Evolutionary conservation across 106 monocot species (phyloP), one percentile per base, ranked within the genome.

Genomic region (Phalaenopsis equestris): DNA sequence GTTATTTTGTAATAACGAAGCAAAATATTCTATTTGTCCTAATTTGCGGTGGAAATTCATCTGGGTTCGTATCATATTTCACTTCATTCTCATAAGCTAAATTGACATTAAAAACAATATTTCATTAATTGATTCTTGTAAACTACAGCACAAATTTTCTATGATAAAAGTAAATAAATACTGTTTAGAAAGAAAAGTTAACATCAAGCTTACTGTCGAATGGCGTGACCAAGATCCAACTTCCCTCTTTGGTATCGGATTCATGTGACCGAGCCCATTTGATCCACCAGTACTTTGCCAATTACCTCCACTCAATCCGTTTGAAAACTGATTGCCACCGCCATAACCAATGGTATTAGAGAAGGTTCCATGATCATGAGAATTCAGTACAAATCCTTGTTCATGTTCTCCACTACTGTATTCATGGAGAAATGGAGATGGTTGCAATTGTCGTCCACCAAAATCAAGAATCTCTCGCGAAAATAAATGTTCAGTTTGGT

Each of bases 181-280:
- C 6, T 42, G 42, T 42, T 41, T 73, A 36, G 30, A 41, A 46
- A 49, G 5, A 49, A 37, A 16, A 36, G 8, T 36, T 23, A 6
- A 81, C 6, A 39, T 52, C 38, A 70, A 4, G 30, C 87, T 72
- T 87, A 87, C 84, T 57, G 57, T 39, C 46, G 80, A 58, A 56
- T 79, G 30, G 16, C 48, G 36, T 1, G 64, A 77, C 79, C 48
- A 75, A 67, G 81, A 78, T 48, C 24, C 72, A 56, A 30, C 37
- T 23, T 77, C 57, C 79, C 76, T 78, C 16, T 55, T 37, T 43
- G 55, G n/a, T 4, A 72, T 16, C 5, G 47, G 24, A 55, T 70
- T 56, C 46, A 68, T 56, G 70, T 49, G 6, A 7, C 75, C 72
- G 52, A n/a, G 42, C 24, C 75, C 47, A 56, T 38, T 82, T n/a